These are phyloP conservation scores for Drechslera avenae DNA, from an alignment of 2,329 filamentous ascomycete genomes.

Conservation along the genomic window DNA sequence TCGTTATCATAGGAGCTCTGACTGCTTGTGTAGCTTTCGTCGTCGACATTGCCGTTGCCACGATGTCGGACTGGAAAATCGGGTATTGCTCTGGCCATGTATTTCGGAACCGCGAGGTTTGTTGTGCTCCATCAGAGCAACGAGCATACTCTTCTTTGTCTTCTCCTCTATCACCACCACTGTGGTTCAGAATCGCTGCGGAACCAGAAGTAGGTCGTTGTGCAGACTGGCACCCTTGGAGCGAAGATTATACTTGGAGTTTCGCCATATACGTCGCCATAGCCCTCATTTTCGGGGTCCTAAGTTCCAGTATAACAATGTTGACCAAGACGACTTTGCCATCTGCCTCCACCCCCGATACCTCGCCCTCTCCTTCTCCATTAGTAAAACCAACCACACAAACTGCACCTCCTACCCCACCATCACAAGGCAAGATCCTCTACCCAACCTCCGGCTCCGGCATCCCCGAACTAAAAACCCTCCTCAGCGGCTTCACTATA, in stretches of 20 bases:
- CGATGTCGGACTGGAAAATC: conserved; percentile 62
- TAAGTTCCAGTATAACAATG: conserved; percentile 58
- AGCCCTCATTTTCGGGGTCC: conserved; percentile 56
- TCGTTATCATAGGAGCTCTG: conserved; percentile 58
- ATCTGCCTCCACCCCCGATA: conserved; percentile 36
- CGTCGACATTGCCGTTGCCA: conserved; percentile 61
- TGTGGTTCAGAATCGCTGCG: no score
- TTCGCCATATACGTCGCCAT: conserved; percentile 58
- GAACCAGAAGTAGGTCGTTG: conserved; percentile 36
- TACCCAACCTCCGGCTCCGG: conserved; percentile 65
- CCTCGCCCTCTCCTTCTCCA: conserved; percentile 27
- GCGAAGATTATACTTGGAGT: conserved; percentile 45
- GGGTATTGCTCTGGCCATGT: conserved; percentile 59
- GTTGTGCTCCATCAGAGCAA: conserved; percentile 45
- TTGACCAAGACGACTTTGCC: conserved; percentile 58
- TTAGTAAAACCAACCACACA: conserved; percentile 4
- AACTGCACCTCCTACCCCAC: conserved; percentile 18
- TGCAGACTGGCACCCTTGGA: conserved; percentile 53
- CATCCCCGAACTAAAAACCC: conserved; percentile 67
- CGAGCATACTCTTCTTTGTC: conserved; percentile 27
- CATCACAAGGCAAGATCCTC: conserved; percentile 56
- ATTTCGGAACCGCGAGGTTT: conserved; percentile 56
- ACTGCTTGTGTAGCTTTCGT: conserved; percentile 62
- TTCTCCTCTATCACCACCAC: no score
- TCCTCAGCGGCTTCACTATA: conserved; percentile 65